Base-by-base conservation (phyloP, 495 filamentous ascomycete species). In the Penicillium ochrochloron region DNA sequence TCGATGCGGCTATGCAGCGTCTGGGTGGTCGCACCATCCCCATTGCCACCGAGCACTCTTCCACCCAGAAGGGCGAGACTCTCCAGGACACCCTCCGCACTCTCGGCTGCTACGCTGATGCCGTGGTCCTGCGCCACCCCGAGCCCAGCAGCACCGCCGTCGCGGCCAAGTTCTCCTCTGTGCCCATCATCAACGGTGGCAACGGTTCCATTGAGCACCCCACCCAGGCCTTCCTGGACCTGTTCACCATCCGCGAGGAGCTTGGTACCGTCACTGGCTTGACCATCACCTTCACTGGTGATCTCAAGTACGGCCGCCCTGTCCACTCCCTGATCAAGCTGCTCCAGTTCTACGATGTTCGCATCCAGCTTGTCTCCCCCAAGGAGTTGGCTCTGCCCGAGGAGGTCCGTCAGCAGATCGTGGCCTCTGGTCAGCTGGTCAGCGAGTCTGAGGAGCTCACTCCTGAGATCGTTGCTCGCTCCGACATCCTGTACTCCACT, bases 231-330 rank as follows among this genome's bases (percentile, higher is more conserved):
- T 93, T 99, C 87, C 84, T 97, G n/a, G 95, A 99, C 71, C 87
- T 99, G 66, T 98, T 97, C 84, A 99, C 95, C 41, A 97, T 99
- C 75, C 89, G 96, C 59, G 93, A 99, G 78, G 95, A 99, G 78
- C 84, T 98, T 21, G 95, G 95, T 60, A 97, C 92, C 5, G 94
- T 98, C 57, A 92, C 91, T 67, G 93, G 92, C 44, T 82, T 98
- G 65, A 97, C 92, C 54, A 94, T 99, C 75, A 99, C 95, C 57
- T 99, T 99, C 75, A 86, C 89, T 56, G 95, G 95, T 69, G 95
- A 99, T 70, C 86, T 99, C 46, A 87, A 88, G 66, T 95, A 97
- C 76, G 95, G 95, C 50, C 89, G 95, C 56, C 93, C 96, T 1
- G 93, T 99, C 29, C 95, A 99, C 82, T 96, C 92, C 37, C 84